A percentile compares a stretch with the other conserved stretches of the same genome.
These are phyloP conservation scores for Citrullus mucosospermus DNA, from an alignment of 306 rosid species.

Conservation along the genomic window DNA sequence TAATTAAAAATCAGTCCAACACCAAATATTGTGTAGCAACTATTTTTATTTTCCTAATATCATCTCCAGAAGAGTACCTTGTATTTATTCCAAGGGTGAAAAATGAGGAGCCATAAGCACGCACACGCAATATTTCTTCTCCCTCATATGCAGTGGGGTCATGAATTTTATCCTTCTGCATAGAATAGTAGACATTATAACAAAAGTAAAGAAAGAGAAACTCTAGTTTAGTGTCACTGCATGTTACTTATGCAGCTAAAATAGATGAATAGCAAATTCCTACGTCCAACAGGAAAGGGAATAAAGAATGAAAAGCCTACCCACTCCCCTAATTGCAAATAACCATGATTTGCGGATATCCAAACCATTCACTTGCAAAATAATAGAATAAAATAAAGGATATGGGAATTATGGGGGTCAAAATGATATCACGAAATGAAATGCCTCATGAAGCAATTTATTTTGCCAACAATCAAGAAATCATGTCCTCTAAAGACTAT, in stretches of 20 bases:
- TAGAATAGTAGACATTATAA: neutral
- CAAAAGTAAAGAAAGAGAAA: neutral
- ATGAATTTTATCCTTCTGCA: slow-evolving; percentile 47
- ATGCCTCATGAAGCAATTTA: neutral
- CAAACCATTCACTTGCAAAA: neutral
- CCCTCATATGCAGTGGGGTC: slow-evolving; percentile 48
- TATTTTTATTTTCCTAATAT: neutral
- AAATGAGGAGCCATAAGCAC: slow-evolving; percentile 82
- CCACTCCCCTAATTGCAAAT: neutral
- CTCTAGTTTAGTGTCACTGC: neutral
- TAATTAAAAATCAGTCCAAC: neutral
- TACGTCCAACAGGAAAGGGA: neutral
- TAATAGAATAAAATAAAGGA: neutral
- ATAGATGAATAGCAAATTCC: neutral
- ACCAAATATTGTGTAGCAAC: neutral
- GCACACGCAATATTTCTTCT: slow-evolving; percentile 65
- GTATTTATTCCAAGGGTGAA: slow-evolving; percentile 79
- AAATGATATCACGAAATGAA: neutral
- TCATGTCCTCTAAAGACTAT: neutral
- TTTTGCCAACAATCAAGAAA: neutral
- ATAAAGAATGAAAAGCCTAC: neutral
- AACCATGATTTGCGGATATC: neutral
- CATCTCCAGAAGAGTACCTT: slow-evolving; percentile 39
- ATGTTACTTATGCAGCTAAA: neutral
- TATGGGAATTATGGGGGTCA: neutral